A percentile compares a stretch with the other conserved stretches of the same genome.
phyloP scores from a whole-genome alignment of 1,284 basidiomycete species.

The Rhodofomes roseus region DNA sequence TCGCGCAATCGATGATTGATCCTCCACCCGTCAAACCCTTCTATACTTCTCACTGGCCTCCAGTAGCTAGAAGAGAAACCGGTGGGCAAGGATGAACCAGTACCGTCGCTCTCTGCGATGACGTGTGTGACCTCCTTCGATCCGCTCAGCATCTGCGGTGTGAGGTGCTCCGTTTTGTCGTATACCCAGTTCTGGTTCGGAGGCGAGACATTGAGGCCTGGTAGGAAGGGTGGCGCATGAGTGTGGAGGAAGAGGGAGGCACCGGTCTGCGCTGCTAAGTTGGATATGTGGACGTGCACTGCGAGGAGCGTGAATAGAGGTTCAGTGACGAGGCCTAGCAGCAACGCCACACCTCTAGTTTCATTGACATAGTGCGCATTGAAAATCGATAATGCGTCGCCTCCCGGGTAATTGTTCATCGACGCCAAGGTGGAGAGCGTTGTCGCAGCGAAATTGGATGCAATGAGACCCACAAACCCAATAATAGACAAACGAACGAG shows the following conservation, averaged over 20 bases:
- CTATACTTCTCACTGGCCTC: slow-evolving; percentile 40
- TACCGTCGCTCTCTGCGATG: slow-evolving; percentile 41
- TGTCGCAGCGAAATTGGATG: slow-evolving; percentile 51
- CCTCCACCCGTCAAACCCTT: slow-evolving; percentile 47
- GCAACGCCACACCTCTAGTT: slow-evolving; percentile 27
- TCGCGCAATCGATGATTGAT: slow-evolving; percentile 24
- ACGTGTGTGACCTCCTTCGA: slow-evolving; percentile 52
- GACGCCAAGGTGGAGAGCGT: slow-evolving; percentile 56
- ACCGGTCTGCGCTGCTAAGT: slow-evolving; percentile 87
- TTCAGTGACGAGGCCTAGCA: background rate
- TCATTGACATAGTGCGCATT: slow-evolving; percentile 45
- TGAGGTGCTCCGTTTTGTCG: slow-evolving; percentile 73
- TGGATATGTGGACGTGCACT: slow-evolving; percentile 75
- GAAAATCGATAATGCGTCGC: slow-evolving; percentile 64
- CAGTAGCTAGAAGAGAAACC: slow-evolving; percentile 29
- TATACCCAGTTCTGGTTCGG: slow-evolving; percentile 53
- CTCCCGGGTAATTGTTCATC: slow-evolving; percentile 87
- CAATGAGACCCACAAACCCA: slow-evolving; percentile 42
- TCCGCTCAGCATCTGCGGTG: slow-evolving; percentile 37
- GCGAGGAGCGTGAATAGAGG: background rate
- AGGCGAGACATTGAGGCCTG: slow-evolving; percentile 17
- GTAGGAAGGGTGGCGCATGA: slow-evolving; percentile 49
- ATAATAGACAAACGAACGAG: slow-evolving; percentile 44
- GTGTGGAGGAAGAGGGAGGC: slow-evolving; percentile 85
- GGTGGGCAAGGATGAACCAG: slow-evolving; percentile 5